Percentiles rank a stretch among this genome's conserved stretches.
These are phyloP conservation scores for Talaromyces thailandensis DNA, from an alignment of 495 filamentous ascomycete species.

Conservation along the genomic window DNA sequence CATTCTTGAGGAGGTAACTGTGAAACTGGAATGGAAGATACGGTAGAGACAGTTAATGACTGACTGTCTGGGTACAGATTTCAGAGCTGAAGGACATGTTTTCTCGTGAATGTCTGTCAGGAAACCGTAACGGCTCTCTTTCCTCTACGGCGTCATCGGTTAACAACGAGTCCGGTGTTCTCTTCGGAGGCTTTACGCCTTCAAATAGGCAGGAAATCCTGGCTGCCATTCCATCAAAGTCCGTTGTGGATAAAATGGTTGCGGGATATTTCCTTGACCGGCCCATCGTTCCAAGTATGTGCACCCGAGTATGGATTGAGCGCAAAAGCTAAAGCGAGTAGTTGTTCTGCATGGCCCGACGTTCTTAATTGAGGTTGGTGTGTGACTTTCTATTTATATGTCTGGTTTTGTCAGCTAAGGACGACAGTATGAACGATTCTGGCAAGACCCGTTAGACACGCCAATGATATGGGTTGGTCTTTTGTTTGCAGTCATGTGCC, in stretches of 20 bases:
- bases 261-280: constrained; percentile 12
- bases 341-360: constrained; percentile 15
- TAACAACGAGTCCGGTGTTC: constrained; percentile 7
- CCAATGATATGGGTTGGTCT: constrained; percentile 22
- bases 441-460: constrained; percentile 13
- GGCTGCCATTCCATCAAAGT: constrained; percentile 20
- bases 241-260: constrained; percentile 22
- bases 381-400: neutral
- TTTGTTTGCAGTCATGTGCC: constrained; percentile 20
- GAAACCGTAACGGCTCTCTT: constrained; percentile 10
- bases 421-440: constrained; percentile 23
- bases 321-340: neutral
- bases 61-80: constrained; percentile 42
- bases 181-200: constrained; percentile 22
- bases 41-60: neutral
- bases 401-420: neutral
- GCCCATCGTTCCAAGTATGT: constrained; percentile 14
- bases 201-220: constrained; percentile 26
- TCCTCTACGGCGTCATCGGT: constrained; percentile 7
- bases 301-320: constrained; percentile 2
- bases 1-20: constrained; percentile 17
- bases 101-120: constrained; percentile 34
- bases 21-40: neutral
- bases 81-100: constrained; percentile 79
- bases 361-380: constrained; percentile 14